Conservation (phyloP, 2,329 filamentous ascomycete species). For the Paracoccidioides brasiliensis region DNA sequence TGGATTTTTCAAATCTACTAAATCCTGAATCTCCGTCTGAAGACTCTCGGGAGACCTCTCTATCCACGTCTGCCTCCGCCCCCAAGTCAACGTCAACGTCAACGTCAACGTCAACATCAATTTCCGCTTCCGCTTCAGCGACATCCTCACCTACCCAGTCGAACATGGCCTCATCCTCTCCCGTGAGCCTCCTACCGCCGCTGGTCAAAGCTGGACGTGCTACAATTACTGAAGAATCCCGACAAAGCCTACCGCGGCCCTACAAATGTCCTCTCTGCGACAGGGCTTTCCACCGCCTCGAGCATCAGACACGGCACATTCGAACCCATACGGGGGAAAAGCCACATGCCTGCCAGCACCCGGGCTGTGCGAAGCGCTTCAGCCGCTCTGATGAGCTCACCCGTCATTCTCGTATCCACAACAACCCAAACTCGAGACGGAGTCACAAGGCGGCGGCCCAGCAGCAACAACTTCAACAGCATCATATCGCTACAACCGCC, state of each 20-base stretch:
- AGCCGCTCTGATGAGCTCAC: slow-evolving; percentile 93
- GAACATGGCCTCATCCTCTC: slow-evolving; percentile 27
- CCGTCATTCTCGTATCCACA: slow-evolving; percentile 94
- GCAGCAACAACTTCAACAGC: slow-evolving; percentile 38
- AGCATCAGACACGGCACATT: slow-evolving; percentile 88
- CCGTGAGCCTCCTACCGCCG: slow-evolving; percentile 33
- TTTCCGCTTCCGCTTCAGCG: slow-evolving; percentile 18
- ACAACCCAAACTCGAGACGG: slow-evolving; percentile 90
- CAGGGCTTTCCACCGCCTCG: slow-evolving; percentile 94
- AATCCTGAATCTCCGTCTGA: slow-evolving; percentile 42
- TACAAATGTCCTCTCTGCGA: slow-evolving; percentile 99
- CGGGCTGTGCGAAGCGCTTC: slow-evolving; percentile 93
- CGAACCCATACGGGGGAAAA: slow-evolving; percentile 97
- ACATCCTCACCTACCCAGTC: slow-evolving; percentile 18
- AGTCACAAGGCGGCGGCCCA: slow-evolving; percentile 60
- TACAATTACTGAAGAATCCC: slow-evolving; percentile 43
- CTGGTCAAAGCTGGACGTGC: slow-evolving; percentile 35
- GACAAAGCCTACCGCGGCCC: slow-evolving; percentile 76
- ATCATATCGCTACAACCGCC: slow-evolving; percentile 31
- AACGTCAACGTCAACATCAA: slow-evolving; percentile 16
- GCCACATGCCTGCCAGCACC: slow-evolving; percentile 89
- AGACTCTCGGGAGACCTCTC: slow-evolving; percentile 5
- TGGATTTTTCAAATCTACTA: slow-evolving; percentile 64
- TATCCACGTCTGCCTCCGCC: slow-evolving; percentile 8
- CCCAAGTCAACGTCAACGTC: slow-evolving; percentile 15